Base-by-base conservation (phyloP, 2,329 filamentous ascomycete species). In the Raffaelea albimanens region DNA sequence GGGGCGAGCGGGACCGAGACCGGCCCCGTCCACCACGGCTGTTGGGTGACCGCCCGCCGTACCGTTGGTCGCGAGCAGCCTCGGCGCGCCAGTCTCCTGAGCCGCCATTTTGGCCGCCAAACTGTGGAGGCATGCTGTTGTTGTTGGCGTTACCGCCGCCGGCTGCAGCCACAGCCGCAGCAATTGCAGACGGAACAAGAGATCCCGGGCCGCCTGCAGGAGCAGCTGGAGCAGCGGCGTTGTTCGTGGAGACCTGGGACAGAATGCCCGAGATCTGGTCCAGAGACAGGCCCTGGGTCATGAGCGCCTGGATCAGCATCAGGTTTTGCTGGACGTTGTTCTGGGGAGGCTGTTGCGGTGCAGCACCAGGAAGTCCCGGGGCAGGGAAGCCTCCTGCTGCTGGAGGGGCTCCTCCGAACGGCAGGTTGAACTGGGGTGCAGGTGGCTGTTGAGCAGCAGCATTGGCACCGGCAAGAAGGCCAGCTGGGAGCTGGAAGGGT, bases 1-100 rank as follows among this genome's bases (percentile, higher is more conserved):
- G 83, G 49, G 83, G 82, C 54, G 89, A 95, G 36, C 86, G 80
- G 29, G 86, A 91, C 45, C 89, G 79, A 50, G 85, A 88, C 49
- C 85, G 80, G 57, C 76, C 76, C 50, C 71, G 70, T 57, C 72
- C 71, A 8, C 44, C 13, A n/a, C n/a, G n/a, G 61, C 73, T 70
- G 51, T 72, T 71, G 18, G 81, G 83, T 31, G 84, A 87, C 61
- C 82, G 78, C 49, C 81, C 75, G 53, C 73, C 72, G 55, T 71
- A 78, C 38, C 33, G 22, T 9, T 29, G 25, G 7, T 43, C 41
- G 20, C 41, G 41, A 31, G 23, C 34, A n/a, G 34, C 34, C 14
- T 38, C 34, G 8, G 34, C 13, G 5, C 34, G 34, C 34, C 34
- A 38, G 18, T 38, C 34, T 9, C 22, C 21, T n/a, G n/a, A n/a